Evolutionary conservation across 169 alveolate genomes (phyloP).

Genomic region (Cyclospora cayetanensis): DNA sequence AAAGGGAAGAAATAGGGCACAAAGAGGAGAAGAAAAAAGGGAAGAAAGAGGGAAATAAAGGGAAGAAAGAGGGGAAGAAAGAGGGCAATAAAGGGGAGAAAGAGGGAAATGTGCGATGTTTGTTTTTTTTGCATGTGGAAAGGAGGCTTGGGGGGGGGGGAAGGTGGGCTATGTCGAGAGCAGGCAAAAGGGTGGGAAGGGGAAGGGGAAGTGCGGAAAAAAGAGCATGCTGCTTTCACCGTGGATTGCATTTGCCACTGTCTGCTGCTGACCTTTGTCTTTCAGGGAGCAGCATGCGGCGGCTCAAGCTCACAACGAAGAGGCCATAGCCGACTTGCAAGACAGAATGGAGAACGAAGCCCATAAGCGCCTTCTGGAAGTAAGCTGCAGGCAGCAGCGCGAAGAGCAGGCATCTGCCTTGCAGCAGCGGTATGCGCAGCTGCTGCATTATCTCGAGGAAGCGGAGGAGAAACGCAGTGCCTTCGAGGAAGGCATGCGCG

Average conservation of each 20-base stretch:
- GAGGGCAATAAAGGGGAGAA: too few relatives aligned
- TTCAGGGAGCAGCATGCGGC: slow-evolving; percentile 59
- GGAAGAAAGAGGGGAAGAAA: too few relatives aligned
- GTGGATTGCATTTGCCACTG: too few relatives aligned
- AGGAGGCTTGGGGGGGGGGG: too few relatives aligned
- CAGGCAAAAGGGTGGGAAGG: neutral
- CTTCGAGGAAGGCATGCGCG: slow-evolving; percentile 62
- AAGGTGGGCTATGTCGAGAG: neutral
- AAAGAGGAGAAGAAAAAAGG: too few relatives aligned
- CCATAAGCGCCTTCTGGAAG: neutral
- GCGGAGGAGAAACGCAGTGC: slow-evolving; percentile 66
- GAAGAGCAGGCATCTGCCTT: slow-evolving; percentile 42
- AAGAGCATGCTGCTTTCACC: neutral
- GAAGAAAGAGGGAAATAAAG: too few relatives aligned
- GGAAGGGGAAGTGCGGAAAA: neutral
- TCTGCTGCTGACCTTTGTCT: too few relatives aligned
- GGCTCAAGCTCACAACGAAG: slow-evolving; percentile 37
- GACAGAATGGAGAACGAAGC: neutral
- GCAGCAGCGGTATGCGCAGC: slow-evolving; percentile 62
- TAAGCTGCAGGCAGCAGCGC: slow-evolving; percentile 61
- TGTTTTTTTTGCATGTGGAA: too few relatives aligned
- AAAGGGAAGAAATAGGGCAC: too few relatives aligned
- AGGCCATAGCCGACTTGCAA: slow-evolving; percentile 50
- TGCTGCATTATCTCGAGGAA: slow-evolving; percentile 57
- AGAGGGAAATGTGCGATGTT: too few relatives aligned